phyloP scores from a whole-genome alignment of 495 filamentous ascomycete species.

The Podospora comata region DNA sequence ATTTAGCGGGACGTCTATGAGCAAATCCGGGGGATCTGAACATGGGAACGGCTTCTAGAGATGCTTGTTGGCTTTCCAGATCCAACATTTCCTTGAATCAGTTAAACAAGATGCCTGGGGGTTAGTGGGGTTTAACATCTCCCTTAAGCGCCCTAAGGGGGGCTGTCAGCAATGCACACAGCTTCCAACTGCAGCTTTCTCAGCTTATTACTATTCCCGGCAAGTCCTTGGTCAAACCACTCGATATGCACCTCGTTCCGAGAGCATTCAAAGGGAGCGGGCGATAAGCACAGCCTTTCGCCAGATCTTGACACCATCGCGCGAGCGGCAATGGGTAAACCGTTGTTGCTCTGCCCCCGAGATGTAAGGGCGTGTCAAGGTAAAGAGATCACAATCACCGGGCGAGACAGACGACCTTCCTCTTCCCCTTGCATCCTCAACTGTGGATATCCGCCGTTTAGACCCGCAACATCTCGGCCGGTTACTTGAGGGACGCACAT shows the following conservation, averaged over 20 bases:
- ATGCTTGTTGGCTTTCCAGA: not conserved
- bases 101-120: not conserved
- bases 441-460: not conserved
- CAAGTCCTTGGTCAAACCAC: not conserved
- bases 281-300: not conserved
- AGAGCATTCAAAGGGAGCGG: not conserved
- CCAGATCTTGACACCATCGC: not conserved
- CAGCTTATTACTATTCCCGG: not conserved
- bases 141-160: not conserved
- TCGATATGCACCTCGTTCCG: not conserved
- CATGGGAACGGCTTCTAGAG: not conserved
- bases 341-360: not conserved
- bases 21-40: not conserved
- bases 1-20: not conserved
- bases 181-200: not conserved
- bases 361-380: not conserved
- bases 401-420: not conserved
- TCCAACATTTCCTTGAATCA: not conserved
- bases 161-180: not conserved
- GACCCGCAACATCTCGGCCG: not conserved
- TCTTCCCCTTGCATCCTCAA: not conserved
- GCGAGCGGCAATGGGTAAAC: not conserved
- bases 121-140: not conserved
- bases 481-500: not conserved
- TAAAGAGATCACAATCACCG: not conserved